Conservation (phyloP, 495 filamentous ascomycete genomes). For the Astrothelium subdiscretum region DNA sequence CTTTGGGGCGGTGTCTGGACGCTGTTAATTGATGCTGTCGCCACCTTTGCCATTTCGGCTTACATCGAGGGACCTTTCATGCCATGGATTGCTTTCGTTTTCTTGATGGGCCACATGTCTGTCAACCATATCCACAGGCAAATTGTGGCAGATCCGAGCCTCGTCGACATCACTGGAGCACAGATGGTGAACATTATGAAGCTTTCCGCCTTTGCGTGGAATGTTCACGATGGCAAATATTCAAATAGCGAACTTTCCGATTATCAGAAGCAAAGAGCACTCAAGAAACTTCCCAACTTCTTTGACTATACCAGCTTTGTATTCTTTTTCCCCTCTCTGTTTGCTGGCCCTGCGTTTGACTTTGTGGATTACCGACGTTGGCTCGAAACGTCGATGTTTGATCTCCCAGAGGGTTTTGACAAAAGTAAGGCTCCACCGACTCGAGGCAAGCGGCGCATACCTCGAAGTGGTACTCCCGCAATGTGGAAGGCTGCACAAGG, state of each 20-base stretch:
- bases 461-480: constrained; percentile 79
- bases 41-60: constrained; percentile 70
- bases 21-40: constrained; percentile 63
- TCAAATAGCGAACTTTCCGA: constrained; percentile 71
- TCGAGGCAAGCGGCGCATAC: constrained; percentile 87
- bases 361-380: constrained; percentile 84
- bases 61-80: constrained; percentile 86
- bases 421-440: constrained; percentile 71
- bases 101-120: constrained; percentile 92
- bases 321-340: constrained; percentile 83
- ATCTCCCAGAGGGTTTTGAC: constrained; percentile 65
- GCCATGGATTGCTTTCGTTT: constrained; percentile 95
- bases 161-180: constrained; percentile 75
- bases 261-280: constrained; percentile 70
- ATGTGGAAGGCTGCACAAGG: constrained; percentile 61
- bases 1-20: constrained; percentile 81
- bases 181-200: constrained; percentile 99
- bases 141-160: constrained; percentile 46
- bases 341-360: constrained; percentile 85
- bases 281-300: constrained; percentile 57
- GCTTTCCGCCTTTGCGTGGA: constrained; percentile 95
- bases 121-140: constrained; percentile 78
- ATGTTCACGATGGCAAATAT: constrained; percentile 78
- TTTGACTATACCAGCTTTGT: constrained; percentile 84
- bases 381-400: constrained; percentile 91